Conservation (phyloP, 768 basidiomycete genomes). For the Hebeloma cylindrosporum region DNA sequence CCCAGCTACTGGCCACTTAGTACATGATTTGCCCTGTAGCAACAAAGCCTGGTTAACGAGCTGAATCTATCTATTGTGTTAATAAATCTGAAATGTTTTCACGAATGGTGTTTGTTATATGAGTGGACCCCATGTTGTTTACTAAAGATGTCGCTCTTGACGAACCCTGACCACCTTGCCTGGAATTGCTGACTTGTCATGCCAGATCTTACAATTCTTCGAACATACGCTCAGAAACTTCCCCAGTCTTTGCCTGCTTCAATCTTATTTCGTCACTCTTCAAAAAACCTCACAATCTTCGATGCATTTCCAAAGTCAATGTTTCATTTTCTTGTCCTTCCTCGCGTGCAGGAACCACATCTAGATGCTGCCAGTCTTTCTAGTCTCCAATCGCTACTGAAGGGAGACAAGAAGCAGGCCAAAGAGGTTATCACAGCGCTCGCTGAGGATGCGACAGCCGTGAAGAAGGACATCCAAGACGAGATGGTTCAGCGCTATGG, state of each 20-base stretch:
- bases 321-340: conserved; percentile 89
- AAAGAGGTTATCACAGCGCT: conserved; percentile 53
- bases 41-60: too few species aligned
- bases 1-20: too few species aligned
- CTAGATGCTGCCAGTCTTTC: conserved; percentile 39
- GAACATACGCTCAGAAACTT: conserved; percentile 56
- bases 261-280: conserved; percentile 56
- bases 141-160: too few species aligned
- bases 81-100: too few species aligned
- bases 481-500: conserved; percentile 80
- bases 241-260: conserved; percentile 57
- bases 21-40: too few species aligned
- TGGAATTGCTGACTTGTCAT: conserved; percentile 22
- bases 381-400: conserved; percentile 57
- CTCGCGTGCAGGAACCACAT: conserved; percentile 42
- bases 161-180: not conserved
- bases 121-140: too few species aligned
- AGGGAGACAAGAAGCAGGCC: conserved; percentile 51
- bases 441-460: conserved; percentile 52
- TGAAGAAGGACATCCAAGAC: conserved; percentile 63
- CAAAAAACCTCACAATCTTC: conserved; percentile 61
- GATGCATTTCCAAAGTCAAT: conserved; percentile 81
- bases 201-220: conserved; percentile 55
- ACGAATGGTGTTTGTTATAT: too few species aligned
- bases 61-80: too few species aligned